Conservation (phyloP, 1,139 yeast species). For the Pichia sp. region DNA sequence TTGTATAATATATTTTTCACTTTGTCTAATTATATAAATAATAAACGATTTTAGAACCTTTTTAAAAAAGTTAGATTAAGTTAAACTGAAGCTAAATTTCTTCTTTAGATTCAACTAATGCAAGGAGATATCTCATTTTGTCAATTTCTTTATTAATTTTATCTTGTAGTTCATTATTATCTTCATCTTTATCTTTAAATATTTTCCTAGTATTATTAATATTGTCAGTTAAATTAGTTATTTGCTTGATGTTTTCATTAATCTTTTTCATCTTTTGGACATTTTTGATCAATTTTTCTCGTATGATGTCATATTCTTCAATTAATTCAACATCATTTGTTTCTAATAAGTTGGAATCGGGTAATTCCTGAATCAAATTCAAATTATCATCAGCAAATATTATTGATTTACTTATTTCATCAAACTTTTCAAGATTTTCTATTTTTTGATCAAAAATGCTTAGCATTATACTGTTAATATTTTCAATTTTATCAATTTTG, state of each 20-base stretch:
- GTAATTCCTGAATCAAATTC: constrained; percentile 26
- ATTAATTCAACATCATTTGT: constrained; percentile 18
- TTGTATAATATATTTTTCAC: background rate
- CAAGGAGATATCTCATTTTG: constrained; percentile 7
- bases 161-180: background rate
- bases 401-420: background rate
- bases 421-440: constrained; percentile 4
- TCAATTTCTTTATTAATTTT: constrained; percentile 4
- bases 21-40: background rate
- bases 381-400: constrained; percentile 19
- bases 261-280: constrained; percentile 13
- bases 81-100: background rate
- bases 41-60: background rate
- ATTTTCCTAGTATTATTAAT: background rate
- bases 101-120: background rate
- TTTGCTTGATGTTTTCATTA: constrained; percentile 16
- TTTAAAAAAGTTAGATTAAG: background rate
- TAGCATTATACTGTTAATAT: constrained; percentile 20
- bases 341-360: constrained; percentile 20
- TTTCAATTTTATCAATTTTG: constrained; percentile 20
- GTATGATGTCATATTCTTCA: constrained; percentile 18
- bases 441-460: constrained; percentile 11
- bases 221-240: constrained; percentile 12
- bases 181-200: background rate
- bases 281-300: constrained; percentile 15